Percentiles rank a stretch among this genome's conserved stretches.
Evolutionary conservation across 257 asterid genomes (phyloP).

Genomic region (Jacaranda mimosifolia): DNA sequence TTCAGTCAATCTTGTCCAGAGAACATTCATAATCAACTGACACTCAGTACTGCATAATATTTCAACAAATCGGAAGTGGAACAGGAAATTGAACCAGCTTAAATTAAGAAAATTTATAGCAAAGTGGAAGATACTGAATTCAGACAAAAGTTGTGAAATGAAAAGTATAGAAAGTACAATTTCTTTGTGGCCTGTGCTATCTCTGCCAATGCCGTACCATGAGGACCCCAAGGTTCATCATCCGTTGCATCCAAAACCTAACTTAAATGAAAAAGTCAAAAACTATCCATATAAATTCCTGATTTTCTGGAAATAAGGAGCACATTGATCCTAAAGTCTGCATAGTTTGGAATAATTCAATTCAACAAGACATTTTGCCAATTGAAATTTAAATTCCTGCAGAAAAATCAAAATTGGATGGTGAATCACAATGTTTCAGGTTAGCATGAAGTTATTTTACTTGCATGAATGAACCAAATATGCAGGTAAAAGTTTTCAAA

Average conservation of each 20-base stretch:
- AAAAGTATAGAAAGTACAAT: slow-evolving; percentile 58
- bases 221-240: slow-evolving; percentile 99
- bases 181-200: slow-evolving; percentile 91
- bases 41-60: slow-evolving; percentile 81
- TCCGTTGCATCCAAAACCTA: slow-evolving; percentile 98
- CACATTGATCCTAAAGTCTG: neutral
- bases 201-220: slow-evolving; percentile 94
- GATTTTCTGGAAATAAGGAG: neutral
- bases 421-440: no score
- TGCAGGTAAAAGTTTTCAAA: neutral
- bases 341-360: neutral
- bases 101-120: slow-evolving; percentile 10
- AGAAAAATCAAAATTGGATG: no score
- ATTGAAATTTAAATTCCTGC: no score
- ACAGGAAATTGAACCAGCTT: slow-evolving; percentile 25
- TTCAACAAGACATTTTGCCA: neutral
- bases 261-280: slow-evolving; percentile 31
- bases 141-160: slow-evolving; percentile 22
- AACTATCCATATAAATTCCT: slow-evolving; percentile 13
- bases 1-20: slow-evolving; percentile 88
- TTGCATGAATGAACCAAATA: neutral
- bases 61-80: slow-evolving; percentile 45
- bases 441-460: no score
- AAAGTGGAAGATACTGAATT: slow-evolving; percentile 19
- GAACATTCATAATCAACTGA: slow-evolving; percentile 88